Percentiles rank a stretch among this genome's conserved stretches.
Conservation (phyloP, 2,329 filamentous ascomycete genomes). For the Lithohypha guttulata region DNA sequence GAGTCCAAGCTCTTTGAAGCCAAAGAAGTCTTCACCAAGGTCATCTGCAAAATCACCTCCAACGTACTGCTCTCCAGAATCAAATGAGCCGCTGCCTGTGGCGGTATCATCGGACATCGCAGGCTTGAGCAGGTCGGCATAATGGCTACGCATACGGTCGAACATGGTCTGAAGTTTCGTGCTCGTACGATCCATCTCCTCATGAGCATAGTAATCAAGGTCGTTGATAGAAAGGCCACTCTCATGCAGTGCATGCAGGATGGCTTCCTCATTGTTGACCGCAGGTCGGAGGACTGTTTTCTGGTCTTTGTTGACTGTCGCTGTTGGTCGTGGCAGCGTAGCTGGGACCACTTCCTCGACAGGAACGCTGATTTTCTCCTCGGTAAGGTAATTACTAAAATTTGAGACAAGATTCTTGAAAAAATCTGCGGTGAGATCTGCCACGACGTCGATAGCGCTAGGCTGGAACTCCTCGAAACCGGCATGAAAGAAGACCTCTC, state of each 20-base stretch:
- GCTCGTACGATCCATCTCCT: conserved; percentile 80
- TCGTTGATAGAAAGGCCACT: conserved; percentile 72
- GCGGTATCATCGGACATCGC: conserved; percentile 69
- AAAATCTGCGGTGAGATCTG: conserved; percentile 80
- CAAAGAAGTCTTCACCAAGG: conserved; percentile 97
- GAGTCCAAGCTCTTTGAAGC: conserved; percentile 88
- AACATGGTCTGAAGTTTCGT: conserved; percentile 73
- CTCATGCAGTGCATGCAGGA: conserved; percentile 75
- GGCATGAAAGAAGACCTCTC: conserved; percentile 89
- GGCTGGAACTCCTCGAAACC: conserved; percentile 97
- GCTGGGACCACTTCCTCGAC: no score
- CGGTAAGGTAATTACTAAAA: conserved; percentile 71
- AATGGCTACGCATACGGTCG: conserved; percentile 85
- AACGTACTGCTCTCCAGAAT: conserved; percentile 93
- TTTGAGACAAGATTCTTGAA: conserved; percentile 74
- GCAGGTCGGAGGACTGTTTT: conserved; percentile 24
- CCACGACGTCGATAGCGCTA: conserved; percentile 79
- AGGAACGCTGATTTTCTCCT: conserved; percentile 58
- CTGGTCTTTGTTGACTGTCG: conserved; percentile 28
- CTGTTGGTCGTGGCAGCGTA: no score
- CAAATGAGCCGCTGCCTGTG: conserved; percentile 85
- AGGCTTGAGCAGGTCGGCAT: conserved; percentile 85
- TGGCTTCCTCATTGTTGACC: conserved; percentile 72
- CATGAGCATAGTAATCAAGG: conserved; percentile 77
- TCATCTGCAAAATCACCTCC: conserved; percentile 96